phyloP scores from a whole-genome alignment of 78 protist species.

The Cavenderia fasciculata region DNA sequence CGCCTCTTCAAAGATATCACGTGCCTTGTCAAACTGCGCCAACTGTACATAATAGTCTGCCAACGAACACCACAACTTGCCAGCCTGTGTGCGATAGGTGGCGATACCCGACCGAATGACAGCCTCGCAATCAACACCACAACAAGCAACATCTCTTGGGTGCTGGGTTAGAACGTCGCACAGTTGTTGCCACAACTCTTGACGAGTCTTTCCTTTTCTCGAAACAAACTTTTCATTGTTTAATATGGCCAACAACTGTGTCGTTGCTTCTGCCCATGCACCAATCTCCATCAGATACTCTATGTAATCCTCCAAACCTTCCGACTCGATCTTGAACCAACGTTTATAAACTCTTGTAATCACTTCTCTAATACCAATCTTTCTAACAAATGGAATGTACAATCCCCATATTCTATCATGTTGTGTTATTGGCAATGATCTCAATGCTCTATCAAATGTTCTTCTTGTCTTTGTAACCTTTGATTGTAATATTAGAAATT shows the following conservation, averaged over 20 bases:
- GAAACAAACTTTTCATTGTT: slow-evolving; percentile 87
- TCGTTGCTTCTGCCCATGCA: slow-evolving; percentile 90
- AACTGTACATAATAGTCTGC: slow-evolving; percentile 94
- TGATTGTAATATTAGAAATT: slow-evolving; percentile 85
- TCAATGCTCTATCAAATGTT: slow-evolving; percentile 96
- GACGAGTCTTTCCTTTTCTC: slow-evolving; percentile 87
- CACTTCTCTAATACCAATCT: slow-evolving; percentile 74
- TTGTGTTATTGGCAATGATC: slow-evolving; percentile 98
- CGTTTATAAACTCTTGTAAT: slow-evolving; percentile 91
- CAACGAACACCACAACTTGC: slow-evolving; percentile 95
- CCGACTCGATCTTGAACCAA: slow-evolving; percentile 90
- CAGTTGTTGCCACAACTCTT: slow-evolving; percentile 96
- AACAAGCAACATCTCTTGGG: slow-evolving; percentile 26
- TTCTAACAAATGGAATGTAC: slow-evolving; percentile 87
- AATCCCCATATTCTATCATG: slow-evolving; percentile 97
- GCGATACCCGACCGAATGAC: slow-evolving; percentile 88
- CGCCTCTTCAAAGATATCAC: slow-evolving; percentile 98
- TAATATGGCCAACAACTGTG: slow-evolving; percentile 54
- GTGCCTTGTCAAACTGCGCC: slow-evolving; percentile 97
- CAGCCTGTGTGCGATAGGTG: slow-evolving; percentile 91
- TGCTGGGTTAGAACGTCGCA: slow-evolving; percentile 87
- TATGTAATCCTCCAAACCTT: slow-evolving; percentile 92
- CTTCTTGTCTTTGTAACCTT: slow-evolving; percentile 90
- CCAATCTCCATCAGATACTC: slow-evolving; percentile 82
- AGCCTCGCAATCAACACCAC: slow-evolving; percentile 76